Evolutionary conservation across 768 basidiomycete species (phyloP), one percentile per base, ranked within the genome.

Genomic region (Termitomyces sp.): DNA sequence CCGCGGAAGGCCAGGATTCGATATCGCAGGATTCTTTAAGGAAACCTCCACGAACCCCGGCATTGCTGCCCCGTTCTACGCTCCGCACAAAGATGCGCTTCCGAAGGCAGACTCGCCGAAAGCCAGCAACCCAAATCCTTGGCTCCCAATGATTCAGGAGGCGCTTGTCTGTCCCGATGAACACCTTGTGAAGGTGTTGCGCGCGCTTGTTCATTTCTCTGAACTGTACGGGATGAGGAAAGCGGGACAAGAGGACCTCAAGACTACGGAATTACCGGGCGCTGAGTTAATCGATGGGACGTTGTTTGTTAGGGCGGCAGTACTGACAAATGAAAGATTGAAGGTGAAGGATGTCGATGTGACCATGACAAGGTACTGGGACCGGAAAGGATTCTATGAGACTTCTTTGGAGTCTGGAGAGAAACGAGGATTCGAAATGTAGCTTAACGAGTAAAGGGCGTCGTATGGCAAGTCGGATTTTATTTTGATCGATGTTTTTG

Each of bases 81-180:
- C 46, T 47, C 75, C 63, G 16, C 59, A 51, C 61, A 68, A 58
- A 48, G 55, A 24, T 41, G 64, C 63, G 5, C 59, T 64, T 41
- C 73, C 61, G 42, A 61, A 59, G 34, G 57, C 67, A 46, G 68
- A 71, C 24, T 72, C 79, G 26, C 67, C 65, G 8, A 68, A 67
- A 52, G 70, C 74, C 3, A 34, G 65, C 26, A 73, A 68, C 20
- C 78, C 84, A 13, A 85, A 87, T 59, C 74, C 80, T 2, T 89
- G 86, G 88, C 72, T 80, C 13, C 71, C 79, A n/a, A 68, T 88
- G 58, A 65, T 87, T 31, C 73, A 83, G 52, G 75, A 74, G 5
- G 71, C 81, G 2, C 67, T 86, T 42, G 75, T 77, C 1, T 79
- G 86, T 61, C 83, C 83, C 0, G 81, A 85, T 59, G 84, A 87